Evolutionary conservation across 2,329 filamentous ascomycete species (phyloP).

Genomic region (Aureobasidium lini): DNA sequence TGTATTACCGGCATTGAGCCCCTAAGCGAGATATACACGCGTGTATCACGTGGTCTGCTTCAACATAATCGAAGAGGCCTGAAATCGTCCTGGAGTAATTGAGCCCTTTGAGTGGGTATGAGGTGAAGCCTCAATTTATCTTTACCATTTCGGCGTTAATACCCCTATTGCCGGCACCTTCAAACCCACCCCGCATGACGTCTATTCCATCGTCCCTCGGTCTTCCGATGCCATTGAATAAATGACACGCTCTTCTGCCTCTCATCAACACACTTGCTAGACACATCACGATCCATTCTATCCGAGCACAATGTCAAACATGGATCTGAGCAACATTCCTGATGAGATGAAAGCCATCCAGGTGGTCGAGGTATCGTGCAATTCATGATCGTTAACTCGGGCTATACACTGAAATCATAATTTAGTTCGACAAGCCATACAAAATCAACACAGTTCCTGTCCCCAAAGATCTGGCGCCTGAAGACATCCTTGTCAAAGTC

Average conservation of each 20-base stretch:
- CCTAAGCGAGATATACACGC: too few relatives aligned
- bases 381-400: background rate
- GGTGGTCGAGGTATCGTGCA: conserved; percentile 34
- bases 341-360: conserved; percentile 42
- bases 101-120: too few relatives aligned
- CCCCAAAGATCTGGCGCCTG: conserved; percentile 38
- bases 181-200: background rate
- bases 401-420: background rate
- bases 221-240: background rate
- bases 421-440: conserved; percentile 48
- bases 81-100: too few relatives aligned
- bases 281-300: background rate
- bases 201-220: background rate
- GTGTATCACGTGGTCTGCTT: too few relatives aligned
- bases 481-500: conserved; percentile 54
- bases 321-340: conserved; percentile 28
- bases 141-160: background rate
- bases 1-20: too few relatives aligned
- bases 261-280: background rate
- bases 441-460: conserved; percentile 43
- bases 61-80: too few relatives aligned
- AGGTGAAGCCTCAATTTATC: background rate
- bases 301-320: background rate
- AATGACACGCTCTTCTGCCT: background rate
- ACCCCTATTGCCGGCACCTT: background rate